Conservation (phyloP, 2,329 filamentous ascomycete species). For the Fusarium cicatricum region DNA sequence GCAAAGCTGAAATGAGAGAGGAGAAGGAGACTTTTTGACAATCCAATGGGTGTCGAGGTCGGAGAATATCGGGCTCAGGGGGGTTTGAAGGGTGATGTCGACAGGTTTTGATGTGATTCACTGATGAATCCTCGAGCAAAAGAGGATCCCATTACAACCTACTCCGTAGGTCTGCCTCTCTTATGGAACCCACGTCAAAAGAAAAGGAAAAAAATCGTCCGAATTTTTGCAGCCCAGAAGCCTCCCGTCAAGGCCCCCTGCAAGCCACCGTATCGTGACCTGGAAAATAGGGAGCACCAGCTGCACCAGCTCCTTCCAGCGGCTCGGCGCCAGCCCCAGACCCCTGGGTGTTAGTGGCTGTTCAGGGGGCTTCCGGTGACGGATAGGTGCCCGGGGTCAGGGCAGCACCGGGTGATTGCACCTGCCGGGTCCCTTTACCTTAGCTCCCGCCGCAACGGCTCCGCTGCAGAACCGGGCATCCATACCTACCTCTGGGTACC, state of each 20-base stretch:
- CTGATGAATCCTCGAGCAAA: constrained; percentile 19
- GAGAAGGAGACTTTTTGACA: background rate
- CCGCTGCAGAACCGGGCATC: constrained; percentile 13
- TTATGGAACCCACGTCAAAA: constrained; percentile 5
- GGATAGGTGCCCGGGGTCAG: background rate
- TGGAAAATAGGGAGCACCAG: constrained; percentile 3
- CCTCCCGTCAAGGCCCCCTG: too few species aligned
- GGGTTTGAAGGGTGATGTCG: constrained; percentile 5
- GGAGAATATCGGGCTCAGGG: constrained; percentile 18
- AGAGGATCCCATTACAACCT: constrained; percentile 9
- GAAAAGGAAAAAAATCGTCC: constrained; percentile 24
- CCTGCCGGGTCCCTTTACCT: constrained; percentile 22
- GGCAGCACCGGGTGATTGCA: constrained; percentile 27
- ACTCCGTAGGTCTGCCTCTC: too few species aligned
- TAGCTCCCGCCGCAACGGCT: constrained; percentile 27
- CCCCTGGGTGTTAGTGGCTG: background rate
- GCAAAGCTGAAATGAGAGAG: background rate
- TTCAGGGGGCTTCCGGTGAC: background rate
- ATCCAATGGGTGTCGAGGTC: background rate
- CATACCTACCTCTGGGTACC: too few species aligned
- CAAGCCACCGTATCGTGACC: constrained; percentile 22
- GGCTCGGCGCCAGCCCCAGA: constrained; percentile 17
- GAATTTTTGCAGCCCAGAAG: too few species aligned
- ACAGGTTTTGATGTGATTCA: constrained; percentile 22
- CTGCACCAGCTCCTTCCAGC: constrained; percentile 18